phyloP scores from a whole-genome alignment of 192 early-diverging fungal genomes.

The Gaertneriomyces sp. region DNA sequence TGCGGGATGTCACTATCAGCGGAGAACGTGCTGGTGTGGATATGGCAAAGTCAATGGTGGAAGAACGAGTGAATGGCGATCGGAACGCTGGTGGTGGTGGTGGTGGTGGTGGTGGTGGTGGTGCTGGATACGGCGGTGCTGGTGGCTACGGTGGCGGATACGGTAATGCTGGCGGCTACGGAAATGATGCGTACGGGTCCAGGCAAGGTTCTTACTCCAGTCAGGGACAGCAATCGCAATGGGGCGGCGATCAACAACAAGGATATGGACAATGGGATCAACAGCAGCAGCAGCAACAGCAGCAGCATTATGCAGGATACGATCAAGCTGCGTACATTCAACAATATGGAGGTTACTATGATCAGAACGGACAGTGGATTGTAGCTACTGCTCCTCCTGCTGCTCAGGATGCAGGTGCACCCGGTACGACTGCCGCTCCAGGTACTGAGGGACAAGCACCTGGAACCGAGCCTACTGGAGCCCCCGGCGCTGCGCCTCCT shows the following conservation, averaged over 20 bases:
- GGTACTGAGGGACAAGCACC: not conserved
- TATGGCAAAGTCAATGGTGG: slow-evolving; percentile 40
- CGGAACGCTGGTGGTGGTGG: slow-evolving; percentile 4
- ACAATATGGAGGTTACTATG: not conserved
- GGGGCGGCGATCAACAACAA: slow-evolving; percentile 9
- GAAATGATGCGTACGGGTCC: slow-evolving; percentile 6
- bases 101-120: slow-evolving; percentile 1
- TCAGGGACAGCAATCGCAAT: slow-evolving; percentile 1
- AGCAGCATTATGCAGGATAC: too few species aligned
- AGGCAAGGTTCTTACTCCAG: not conserved
- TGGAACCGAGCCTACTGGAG: not conserved
- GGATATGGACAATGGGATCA: not conserved
- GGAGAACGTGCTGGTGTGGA: slow-evolving; percentile 39
- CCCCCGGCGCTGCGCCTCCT: slow-evolving; percentile 1
- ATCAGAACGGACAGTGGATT: not conserved
- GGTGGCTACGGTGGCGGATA: slow-evolving; percentile 15
- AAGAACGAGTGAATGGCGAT: slow-evolving; percentile 25
- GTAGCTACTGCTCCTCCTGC: not conserved
- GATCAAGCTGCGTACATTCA: not conserved
- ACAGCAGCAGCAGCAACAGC: not conserved
- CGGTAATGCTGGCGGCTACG: slow-evolving; percentile 11
- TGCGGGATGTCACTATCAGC: slow-evolving; percentile 41
- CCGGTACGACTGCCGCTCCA: not conserved
- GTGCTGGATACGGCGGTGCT: not conserved
- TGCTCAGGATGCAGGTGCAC: not conserved